Base-by-base conservation (phyloP, 306 rosid genomes). In the Vachellia collinsii region DNA sequence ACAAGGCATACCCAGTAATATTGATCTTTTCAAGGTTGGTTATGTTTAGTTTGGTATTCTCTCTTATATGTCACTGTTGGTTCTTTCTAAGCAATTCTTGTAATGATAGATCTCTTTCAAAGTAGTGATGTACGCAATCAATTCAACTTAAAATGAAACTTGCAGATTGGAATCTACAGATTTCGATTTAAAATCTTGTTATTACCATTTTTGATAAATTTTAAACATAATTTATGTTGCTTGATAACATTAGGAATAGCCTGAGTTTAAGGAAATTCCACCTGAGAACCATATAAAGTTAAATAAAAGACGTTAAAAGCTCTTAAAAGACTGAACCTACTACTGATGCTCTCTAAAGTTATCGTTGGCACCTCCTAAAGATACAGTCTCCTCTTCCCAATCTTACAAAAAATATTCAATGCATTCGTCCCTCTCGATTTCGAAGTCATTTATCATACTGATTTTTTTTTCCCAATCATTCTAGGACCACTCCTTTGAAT, bases 1-100 rank as follows among this genome's bases (percentile, higher is more conserved):
- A 76, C 48, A 88, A 84, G 98, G 99, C 86, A 93, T 95, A 91
- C 96, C 99, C 43, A 95, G 96, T 84, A 95, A 95, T 87, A 91
- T 95, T 58, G 99, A 95, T 89, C 98, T 95, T 84, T 88, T 95
- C 87, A 91, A 95, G 99, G 98, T 95, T 79, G 56, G 58, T 73
- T 11, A 67, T 54, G 44, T 73, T 87, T 63, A 54, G 58, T 75
- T 83, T 66, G 79, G 12, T 62, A 70, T 48, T 79, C 14, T 80
- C 66, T 81, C 41, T 58, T 44, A 38, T 25, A 62, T 19, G 36
- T 72, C 65, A 7, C 20, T 72, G 80, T 72, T 72, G 34, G 13
- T 70, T 74, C 69, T 72, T 42, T 59, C 77, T 50, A 25, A 62
- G 81, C 72, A 29, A 5, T 11, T 62, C 16, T 62, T 29, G 29